Percentiles rank a stretch among this genome's conserved stretches.
Evolutionary conservation across 1,139 yeast species (phyloP).

Genomic region (Scheffersomyces stambukii): DNA sequence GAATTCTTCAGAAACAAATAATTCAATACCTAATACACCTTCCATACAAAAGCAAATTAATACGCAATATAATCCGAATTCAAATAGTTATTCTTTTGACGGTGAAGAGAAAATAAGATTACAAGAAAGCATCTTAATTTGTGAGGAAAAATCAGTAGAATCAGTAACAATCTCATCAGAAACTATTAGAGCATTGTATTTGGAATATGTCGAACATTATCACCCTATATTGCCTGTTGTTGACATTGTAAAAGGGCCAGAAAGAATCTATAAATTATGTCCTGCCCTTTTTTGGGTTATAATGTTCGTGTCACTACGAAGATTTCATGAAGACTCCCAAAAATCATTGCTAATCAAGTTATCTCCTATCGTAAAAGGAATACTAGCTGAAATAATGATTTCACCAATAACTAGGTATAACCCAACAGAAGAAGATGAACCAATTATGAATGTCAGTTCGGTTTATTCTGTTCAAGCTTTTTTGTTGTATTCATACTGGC

Average conservation of each 20-base stretch:
- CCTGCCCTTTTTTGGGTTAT: conserved; percentile 95
- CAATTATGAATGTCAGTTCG: conserved; percentile 83
- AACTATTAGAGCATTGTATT: conserved; percentile 60
- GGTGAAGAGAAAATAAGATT: conserved; percentile 13
- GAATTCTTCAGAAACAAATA: conserved; percentile 17
- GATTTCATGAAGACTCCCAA: conserved; percentile 40
- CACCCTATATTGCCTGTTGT: conserved; percentile 88
- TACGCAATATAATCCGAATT: conserved; percentile 1
- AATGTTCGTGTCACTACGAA: conserved; percentile 74
- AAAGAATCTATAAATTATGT: conserved; percentile 67
- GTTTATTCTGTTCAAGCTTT: conserved; percentile 94
- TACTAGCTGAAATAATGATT: conserved; percentile 81
- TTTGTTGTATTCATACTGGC: conserved; percentile 87
- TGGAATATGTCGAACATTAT: conserved; percentile 68
- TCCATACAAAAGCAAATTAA: conserved; percentile 18
- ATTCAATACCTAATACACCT: conserved; percentile 32
- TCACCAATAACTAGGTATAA: conserved; percentile 84
- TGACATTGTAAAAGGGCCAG: conserved; percentile 78
- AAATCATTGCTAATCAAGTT: conserved; percentile 45
- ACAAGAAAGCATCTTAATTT: conserved; percentile 40
- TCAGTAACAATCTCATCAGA: conserved; percentile 56
- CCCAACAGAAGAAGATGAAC: conserved; percentile 71
- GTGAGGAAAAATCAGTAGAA: conserved; percentile 68
- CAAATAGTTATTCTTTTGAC: too few species aligned
- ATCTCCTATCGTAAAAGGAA: conserved; percentile 68